Conservation (phyloP, 2,329 filamentous ascomycete species). For the Cordyceps pruinosa region DNA sequence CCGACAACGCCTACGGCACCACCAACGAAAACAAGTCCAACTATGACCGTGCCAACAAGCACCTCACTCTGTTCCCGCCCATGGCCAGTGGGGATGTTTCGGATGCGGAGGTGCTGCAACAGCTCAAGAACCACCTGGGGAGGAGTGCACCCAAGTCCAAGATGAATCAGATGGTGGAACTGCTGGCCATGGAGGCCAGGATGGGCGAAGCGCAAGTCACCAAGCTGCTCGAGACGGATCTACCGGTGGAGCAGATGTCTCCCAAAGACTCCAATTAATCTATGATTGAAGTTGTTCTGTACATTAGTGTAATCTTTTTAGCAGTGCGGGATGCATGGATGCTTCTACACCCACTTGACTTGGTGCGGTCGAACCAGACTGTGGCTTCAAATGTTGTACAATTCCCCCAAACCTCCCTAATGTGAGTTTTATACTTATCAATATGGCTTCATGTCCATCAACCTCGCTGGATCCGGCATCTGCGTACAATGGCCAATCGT, state of each 20-base stretch:
- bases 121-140: conserved; percentile 14
- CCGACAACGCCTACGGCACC: conserved; percentile 64
- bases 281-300: background rate
- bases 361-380: too few species aligned
- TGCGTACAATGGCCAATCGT: too few species aligned
- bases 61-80: conserved; percentile 47
- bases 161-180: conserved; percentile 22
- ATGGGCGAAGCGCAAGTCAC: conserved; percentile 18
- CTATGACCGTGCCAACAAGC: conserved; percentile 28
- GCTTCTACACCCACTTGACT: too few species aligned
- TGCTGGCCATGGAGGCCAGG: conserved; percentile 25
- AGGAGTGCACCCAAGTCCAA: conserved; percentile 23
- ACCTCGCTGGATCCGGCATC: too few species aligned
- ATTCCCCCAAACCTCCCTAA: too few species aligned
- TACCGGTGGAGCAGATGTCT: background rate
- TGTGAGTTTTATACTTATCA: too few species aligned
- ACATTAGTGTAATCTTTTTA: background rate
- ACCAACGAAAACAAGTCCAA: conserved; percentile 19
- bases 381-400: too few species aligned
- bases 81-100: conserved; percentile 21
- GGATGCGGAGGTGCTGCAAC: conserved; percentile 18
- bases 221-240: conserved; percentile 7
- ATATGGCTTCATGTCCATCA: too few species aligned
- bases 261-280: background rate
- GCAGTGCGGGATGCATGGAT: background rate